Percentiles rank a stretch among this genome's conserved stretches.
phyloP scores from a whole-genome alignment of 2,329 filamentous ascomycete genomes.

The Colletotrichum sp. region DNA sequence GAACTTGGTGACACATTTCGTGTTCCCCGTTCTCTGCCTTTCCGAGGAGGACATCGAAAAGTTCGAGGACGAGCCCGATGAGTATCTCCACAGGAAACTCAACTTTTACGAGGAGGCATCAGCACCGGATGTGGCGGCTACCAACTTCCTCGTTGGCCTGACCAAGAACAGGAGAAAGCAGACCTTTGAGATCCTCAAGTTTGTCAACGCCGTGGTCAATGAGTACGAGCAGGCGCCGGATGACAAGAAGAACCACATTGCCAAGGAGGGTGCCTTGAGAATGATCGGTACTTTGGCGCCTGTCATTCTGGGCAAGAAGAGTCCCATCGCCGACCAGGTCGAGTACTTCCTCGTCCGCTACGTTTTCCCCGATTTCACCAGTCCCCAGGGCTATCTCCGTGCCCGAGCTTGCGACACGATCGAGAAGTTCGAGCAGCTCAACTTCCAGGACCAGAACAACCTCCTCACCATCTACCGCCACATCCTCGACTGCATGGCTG shows the following conservation, averaged over 20 bases:
- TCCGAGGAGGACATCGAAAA: constrained; percentile 91
- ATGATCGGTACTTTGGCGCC: constrained; percentile 97
- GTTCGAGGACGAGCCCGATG: constrained; percentile 92
- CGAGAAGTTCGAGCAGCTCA: constrained; percentile 96
- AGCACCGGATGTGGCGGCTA: constrained; percentile 91
- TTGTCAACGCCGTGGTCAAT: constrained; percentile 94
- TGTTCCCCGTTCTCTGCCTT: constrained; percentile 95
- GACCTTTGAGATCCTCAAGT: constrained; percentile 91
- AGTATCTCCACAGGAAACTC: constrained; percentile 95
- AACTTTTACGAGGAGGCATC: constrained; percentile 99
- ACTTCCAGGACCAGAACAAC: constrained; percentile 97
- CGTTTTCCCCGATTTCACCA: constrained; percentile 97
- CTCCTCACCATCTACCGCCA: constrained; percentile 95
- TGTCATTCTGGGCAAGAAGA: constrained; percentile 97
- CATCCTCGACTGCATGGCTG: constrained; percentile 96
- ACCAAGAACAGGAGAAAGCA: constrained; percentile 96
- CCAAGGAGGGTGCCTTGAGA: constrained; percentile 93
- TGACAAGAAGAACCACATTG: constrained; percentile 89
- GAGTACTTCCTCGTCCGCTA: constrained; percentile 99
- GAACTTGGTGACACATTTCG: constrained; percentile 89
- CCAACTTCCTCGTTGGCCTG: constrained; percentile 93
- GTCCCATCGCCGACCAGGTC: constrained; percentile 94
- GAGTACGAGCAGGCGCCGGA: constrained; percentile 86
- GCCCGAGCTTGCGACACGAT: constrained; percentile 96
- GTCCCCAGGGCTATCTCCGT: constrained; percentile 87